A percentile compares a stretch with the other conserved stretches of the same genome.
phyloP scores from a whole-genome alignment of 2,329 filamentous ascomycete genomes.

The Helminthosporium solani region DNA sequence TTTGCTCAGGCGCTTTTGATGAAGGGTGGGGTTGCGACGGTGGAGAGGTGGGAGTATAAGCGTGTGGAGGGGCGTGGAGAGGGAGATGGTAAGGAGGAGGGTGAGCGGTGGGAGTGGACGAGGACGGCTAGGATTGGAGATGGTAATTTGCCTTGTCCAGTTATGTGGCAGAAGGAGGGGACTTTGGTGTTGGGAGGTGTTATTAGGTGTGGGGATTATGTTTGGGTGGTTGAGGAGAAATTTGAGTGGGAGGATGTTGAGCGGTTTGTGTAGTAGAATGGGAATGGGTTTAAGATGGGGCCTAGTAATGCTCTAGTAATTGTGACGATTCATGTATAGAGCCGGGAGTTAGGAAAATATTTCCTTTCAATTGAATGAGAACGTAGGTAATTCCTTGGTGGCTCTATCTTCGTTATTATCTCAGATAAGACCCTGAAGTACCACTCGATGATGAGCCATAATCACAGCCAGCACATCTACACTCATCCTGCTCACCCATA shows the following conservation, averaged over 20 bases:
- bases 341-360: too few species aligned
- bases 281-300: not conserved
- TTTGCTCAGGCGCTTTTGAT: conserved; percentile 59
- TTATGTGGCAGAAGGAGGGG: conserved; percentile 33
- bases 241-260: conserved; percentile 22
- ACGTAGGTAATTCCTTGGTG: too few species aligned
- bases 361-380: too few species aligned
- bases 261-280: not conserved
- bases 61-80: not conserved
- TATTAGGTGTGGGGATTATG: conserved; percentile 34
- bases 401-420: too few species aligned
- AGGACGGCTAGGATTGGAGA: conserved; percentile 42
- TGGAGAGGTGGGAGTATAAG: conserved; percentile 58
- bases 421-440: too few species aligned
- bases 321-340: not conserved
- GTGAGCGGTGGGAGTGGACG: conserved; percentile 35
- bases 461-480: too few species aligned
- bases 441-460: too few species aligned
- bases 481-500: too few species aligned
- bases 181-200: conserved; percentile 28
- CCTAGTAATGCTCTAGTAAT: not conserved
- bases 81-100: conserved; percentile 1
- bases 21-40: conserved; percentile 44
- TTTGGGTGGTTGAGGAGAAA: conserved; percentile 44
- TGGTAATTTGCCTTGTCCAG: conserved; percentile 44